Evolutionary conservation across 2,329 filamentous ascomycete species (phyloP), one percentile per base, ranked within the genome.

Genomic region (Aspergillus sp.): DNA sequence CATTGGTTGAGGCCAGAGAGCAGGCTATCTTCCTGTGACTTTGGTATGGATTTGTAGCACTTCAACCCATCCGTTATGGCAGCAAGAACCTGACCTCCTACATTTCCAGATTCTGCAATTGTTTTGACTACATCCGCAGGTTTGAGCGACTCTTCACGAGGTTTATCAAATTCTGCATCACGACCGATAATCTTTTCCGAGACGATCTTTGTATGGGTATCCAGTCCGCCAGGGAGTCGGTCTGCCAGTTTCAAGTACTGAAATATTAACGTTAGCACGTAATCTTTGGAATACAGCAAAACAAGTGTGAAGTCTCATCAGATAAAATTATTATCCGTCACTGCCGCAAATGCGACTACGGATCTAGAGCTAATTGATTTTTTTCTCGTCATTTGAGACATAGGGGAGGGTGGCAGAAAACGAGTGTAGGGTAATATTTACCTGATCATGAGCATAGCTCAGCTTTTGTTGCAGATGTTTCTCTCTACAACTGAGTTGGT

Each of bases 291-390:
- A 48, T 33, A 26, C 45, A 31, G 42, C 46, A 26, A 49, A 51
- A 49, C 45, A 45, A 50, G 44, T 42, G 36, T 37, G 42, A 50
- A 58, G 53, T 74, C 71, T 67, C 64, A 58, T 75, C 73, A 74
- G 71, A 66, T 72, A 72, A 76, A 66, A 75, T 75, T 69, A 65
- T 68, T 79, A 67, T 86, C 82, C 73, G 76, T 86, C 84, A 79
- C 68, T 61, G 73, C 72, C 75, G 72, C 74, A 67, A 51, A 58
- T 62, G 76, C 72, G 79, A 76, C 82, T 88, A 77, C 76, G 84
- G 85, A 86, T 88, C 85, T 88, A 88, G 85, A 89, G 85, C 85
- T 88, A 88, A 85, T 69, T 60, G 63, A 58, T 59, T 19, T 19
- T 60, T 70, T 66, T 71, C 65, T 77, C 75, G 66, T 76, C 72